These are phyloP conservation scores for Talaromyces sp. DNA, from an alignment of 2,329 filamentous ascomycete species.

Conservation along the genomic window DNA sequence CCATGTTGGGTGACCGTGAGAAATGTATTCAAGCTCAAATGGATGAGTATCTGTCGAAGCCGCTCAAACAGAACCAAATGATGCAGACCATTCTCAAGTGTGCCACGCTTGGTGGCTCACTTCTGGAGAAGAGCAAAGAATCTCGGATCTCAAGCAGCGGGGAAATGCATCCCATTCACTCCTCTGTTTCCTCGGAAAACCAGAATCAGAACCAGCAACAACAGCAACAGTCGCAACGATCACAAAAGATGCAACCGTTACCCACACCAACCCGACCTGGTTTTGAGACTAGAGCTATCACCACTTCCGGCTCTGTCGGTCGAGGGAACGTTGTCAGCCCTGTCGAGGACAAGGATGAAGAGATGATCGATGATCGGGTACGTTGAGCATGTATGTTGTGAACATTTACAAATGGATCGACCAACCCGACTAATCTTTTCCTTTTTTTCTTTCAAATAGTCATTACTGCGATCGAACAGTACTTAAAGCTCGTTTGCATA, in stretches of 20 bases:
- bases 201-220: conserved; percentile 39
- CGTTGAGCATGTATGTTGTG: conserved; percentile 31
- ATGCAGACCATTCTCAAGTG: conserved; percentile 98
- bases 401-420: not conserved
- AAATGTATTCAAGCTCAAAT: conserved; percentile 99
- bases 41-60: conserved; percentile 98
- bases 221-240: conserved; percentile 20
- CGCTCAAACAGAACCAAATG: conserved; percentile 92
- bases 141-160: conserved; percentile 43
- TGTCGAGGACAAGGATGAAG: conserved; percentile 58
- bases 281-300: conserved; percentile 67
- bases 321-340: conserved; percentile 60
- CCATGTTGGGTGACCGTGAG: conserved; percentile 97
- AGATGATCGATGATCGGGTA: conserved; percentile 63
- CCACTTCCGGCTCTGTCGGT: conserved; percentile 64
- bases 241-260: conserved; percentile 20
- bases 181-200: conserved; percentile 35
- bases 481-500: conserved; percentile 40
- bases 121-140: conserved; percentile 49
- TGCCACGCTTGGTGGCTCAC: conserved; percentile 73
- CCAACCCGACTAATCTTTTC: conserved; percentile 11
- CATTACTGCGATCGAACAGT: conserved; percentile 50
- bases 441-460: conserved; percentile 26
- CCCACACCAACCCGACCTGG: conserved; percentile 49
- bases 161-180: conserved; percentile 39